Base-by-base conservation (phyloP, 148 eudicot genomes). In the Heliamphora exappendiculata region DNA sequence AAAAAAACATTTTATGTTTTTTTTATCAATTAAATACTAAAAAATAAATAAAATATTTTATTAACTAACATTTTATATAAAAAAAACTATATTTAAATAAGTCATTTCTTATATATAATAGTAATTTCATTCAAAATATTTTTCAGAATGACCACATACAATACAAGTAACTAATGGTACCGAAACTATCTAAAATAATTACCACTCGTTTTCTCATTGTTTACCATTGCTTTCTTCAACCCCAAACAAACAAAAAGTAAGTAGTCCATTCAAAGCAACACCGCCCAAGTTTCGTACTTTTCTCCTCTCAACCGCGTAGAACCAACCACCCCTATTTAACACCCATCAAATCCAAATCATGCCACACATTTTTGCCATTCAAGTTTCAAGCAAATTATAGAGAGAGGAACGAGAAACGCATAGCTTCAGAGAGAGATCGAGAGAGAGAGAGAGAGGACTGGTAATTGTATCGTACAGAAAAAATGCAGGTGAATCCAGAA, bases 261-360 rank as follows among this genome's bases (percentile, higher is more conserved):
- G 5, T 14, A n/a, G 11, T 29, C 31, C 34, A 28, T 65, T 67
- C 45, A 57, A 53, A 67, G 4, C 9, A 37, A 20, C 44, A 51
- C 29, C 63, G 3, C 3, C 78, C 22, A 37, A 66, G 4, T 31
- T 36, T 34, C 20, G 26, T 9, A 76, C 73, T 58, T 67, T 54
- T 37, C 66, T 36, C 39, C 53, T 34, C 72, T 59, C 64, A 49
- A 65, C 72, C 72, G 63, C 79, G 67, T 45, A 28, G 29, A 44
- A 44, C 75, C 44, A 14, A 9, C 49, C 47, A 31, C 58, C n/a
- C 41, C 2, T 51, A 51, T 50, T 39, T 26, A 76, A 76, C 66
- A 5, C 36, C 20, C 66, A 26, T 14, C 17, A 16, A 5, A 31
- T 60, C 39, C 24, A 3, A 55, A 34, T 31, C 26, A 53, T 24